A percentile compares a stretch with the other conserved stretches of the same genome.
phyloP scores from a whole-genome alignment of 371 early-diverging fungal species.

The Apophysomyces trapeziformis region DNA sequence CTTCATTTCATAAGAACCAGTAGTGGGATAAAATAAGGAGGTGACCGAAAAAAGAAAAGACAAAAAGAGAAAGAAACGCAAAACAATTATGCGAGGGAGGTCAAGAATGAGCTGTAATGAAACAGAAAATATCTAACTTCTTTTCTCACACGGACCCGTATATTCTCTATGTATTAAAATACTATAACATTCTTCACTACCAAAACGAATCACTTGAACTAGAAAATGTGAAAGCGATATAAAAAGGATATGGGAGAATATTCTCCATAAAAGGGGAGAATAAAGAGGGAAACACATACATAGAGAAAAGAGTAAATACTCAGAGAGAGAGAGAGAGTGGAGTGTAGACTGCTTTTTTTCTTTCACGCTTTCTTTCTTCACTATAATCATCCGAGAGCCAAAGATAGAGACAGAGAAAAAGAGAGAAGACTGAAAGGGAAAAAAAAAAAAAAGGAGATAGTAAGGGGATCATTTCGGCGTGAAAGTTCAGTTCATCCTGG shows the following conservation, averaged over 20 bases:
- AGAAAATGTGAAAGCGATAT: background rate
- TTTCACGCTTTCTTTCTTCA: slow-evolving; percentile 2
- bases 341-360: too few relatives aligned
- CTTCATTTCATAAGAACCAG: slow-evolving; percentile 15
- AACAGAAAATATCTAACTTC: slow-evolving; percentile 9
- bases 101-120: slow-evolving; percentile 8
- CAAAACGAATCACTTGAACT: background rate
- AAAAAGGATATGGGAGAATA: background rate
- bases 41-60: background rate
- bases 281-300: background rate
- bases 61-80: background rate
- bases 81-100: slow-evolving; percentile 8
- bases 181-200: slow-evolving; percentile 1
- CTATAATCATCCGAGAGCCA: background rate
- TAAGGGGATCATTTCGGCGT: background rate
- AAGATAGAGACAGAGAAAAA: background rate
- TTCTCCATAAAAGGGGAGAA: slow-evolving; percentile 10
- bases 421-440: slow-evolving; percentile 3
- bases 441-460: slow-evolving; percentile 2
- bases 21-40: slow-evolving; percentile 13
- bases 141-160: background rate
- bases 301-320: too few relatives aligned
- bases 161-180: background rate
- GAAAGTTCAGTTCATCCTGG: background rate
- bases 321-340: too few relatives aligned